Conservation (phyloP, 176 grass and related monocot genomes). For the Cymbopogon citratus region DNA sequence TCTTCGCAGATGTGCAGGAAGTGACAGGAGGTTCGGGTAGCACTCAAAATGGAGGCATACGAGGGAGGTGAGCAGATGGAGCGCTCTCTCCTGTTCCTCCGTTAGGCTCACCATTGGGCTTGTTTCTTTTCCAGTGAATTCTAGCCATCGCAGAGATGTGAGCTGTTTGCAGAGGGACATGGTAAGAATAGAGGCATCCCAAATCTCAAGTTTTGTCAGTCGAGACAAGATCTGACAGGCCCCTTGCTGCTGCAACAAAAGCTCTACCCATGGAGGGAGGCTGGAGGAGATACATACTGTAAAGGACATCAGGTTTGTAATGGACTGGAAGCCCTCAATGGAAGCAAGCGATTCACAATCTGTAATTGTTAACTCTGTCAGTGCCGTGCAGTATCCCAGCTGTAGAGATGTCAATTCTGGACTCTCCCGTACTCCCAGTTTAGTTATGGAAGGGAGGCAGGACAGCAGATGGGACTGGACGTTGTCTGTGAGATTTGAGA, state of each 20-base stretch:
- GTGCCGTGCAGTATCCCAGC: not conserved
- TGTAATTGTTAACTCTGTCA: not conserved
- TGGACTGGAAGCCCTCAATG: too few relatives aligned
- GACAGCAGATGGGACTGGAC: not conserved
- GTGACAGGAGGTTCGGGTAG: too few relatives aligned
- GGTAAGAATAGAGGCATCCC: too few relatives aligned
- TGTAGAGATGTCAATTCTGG: not conserved
- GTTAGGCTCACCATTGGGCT: not conserved
- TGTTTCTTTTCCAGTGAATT: not conserved
- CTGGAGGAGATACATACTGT: too few relatives aligned
- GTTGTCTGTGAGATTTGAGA: not conserved
- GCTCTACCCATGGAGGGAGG: too few relatives aligned
- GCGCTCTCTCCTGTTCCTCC: not conserved
- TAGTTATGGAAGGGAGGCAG: not conserved
- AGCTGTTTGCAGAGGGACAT: too few relatives aligned
- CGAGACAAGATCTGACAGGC: not conserved
- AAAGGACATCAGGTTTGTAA: too few relatives aligned
- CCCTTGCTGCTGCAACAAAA: not conserved
- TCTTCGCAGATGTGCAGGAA: too few relatives aligned
- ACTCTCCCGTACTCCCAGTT: fast-evolving
- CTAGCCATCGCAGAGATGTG: too few relatives aligned
- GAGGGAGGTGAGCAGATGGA: not conserved
- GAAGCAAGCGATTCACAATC: not conserved
- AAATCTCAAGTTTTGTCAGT: not conserved
- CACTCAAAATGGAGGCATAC: too few relatives aligned